Percentiles rank a stretch among this genome's conserved stretches.
Evolutionary conservation across 306 rosid genomes (phyloP).

Genomic region (Lupinus albus): DNA sequence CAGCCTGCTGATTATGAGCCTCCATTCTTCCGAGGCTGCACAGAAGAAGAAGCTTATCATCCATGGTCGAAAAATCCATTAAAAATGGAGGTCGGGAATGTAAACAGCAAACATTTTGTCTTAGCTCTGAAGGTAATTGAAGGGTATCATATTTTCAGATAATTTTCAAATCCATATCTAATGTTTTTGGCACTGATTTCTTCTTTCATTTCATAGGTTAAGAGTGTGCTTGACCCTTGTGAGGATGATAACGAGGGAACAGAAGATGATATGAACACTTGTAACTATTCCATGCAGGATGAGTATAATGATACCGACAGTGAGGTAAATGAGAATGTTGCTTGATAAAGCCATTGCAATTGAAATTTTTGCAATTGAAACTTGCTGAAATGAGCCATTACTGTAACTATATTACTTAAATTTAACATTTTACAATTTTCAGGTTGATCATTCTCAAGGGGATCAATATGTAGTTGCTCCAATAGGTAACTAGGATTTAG

Average conservation of each 20-base stretch:
- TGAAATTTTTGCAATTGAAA: no score
- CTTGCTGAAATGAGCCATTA: no score
- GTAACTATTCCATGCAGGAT: no score
- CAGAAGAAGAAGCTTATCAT: conserved; percentile 74
- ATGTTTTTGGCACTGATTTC: conserved; percentile 15
- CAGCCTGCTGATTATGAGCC: conserved; percentile 96
- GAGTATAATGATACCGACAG: conserved; percentile 43
- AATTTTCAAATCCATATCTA: conserved; percentile 24
- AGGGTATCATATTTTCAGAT: conserved; percentile 30
- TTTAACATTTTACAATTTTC: no score
- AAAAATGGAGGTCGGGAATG: conserved; percentile 94
- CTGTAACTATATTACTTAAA: no score
- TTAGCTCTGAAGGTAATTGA: conserved; percentile 82
- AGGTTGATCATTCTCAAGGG: no score
- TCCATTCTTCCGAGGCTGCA: conserved; percentile 86
- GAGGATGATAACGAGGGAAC: conserved; percentile 56
- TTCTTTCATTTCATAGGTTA: conserved; percentile 45
- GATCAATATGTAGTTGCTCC: no score
- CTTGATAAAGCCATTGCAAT: conserved; percentile 24
- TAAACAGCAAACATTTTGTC: conserved; percentile 96
- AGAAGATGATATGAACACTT: conserved; percentile 39
- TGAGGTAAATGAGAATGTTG: conserved; percentile 42
- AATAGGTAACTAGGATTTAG: no score
- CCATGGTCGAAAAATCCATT: conserved; percentile 82
- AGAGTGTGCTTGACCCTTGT: conserved; percentile 61